A percentile compares a stretch with the other conserved stretches of the same genome.
Evolutionary conservation across 192 early-diverging fungal species (phyloP).

Genomic region (Umbelopsis isabellina): DNA sequence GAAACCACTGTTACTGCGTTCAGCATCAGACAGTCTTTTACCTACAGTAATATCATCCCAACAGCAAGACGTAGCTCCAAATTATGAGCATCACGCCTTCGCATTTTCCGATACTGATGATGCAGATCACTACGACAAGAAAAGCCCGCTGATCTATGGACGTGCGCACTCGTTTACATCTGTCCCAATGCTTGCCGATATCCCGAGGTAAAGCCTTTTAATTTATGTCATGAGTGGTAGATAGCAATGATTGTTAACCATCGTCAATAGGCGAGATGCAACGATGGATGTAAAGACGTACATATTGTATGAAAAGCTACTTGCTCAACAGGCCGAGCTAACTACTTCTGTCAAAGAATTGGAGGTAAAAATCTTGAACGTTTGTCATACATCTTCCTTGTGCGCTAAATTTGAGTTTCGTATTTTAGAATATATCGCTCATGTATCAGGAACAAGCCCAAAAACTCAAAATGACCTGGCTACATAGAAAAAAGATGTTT

Average conservation of each 20-base stretch:
- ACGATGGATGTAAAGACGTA: constrained; percentile 44
- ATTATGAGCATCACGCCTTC: neutral
- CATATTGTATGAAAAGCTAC: constrained; percentile 39
- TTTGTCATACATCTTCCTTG: neutral
- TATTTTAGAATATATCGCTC: neutral
- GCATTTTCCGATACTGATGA: neutral
- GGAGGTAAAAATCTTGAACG: constrained; percentile 12
- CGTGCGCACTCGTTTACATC: constrained; percentile 9
- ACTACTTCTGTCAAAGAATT: constrained; percentile 10
- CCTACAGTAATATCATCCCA: constrained; percentile 9
- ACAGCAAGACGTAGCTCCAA: neutral
- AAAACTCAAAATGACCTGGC: constrained; percentile 9
- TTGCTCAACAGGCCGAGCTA: constrained; percentile 28
- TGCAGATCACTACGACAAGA: neutral
- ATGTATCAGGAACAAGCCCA: constrained; percentile 13
- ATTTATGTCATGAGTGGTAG: neutral
- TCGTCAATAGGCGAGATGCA: constrained; percentile 1
- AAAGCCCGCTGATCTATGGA: neutral
- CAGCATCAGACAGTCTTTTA: neutral
- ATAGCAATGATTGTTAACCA: neutral
- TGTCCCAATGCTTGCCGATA: neutral
- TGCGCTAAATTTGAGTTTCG: neutral
- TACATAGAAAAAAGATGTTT: constrained; percentile 24
- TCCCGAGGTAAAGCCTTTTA: constrained; percentile 2
- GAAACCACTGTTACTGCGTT: neutral